Conservation (phyloP, 1,284 basidiomycete genomes). For the Heterobasidion annosum region DNA sequence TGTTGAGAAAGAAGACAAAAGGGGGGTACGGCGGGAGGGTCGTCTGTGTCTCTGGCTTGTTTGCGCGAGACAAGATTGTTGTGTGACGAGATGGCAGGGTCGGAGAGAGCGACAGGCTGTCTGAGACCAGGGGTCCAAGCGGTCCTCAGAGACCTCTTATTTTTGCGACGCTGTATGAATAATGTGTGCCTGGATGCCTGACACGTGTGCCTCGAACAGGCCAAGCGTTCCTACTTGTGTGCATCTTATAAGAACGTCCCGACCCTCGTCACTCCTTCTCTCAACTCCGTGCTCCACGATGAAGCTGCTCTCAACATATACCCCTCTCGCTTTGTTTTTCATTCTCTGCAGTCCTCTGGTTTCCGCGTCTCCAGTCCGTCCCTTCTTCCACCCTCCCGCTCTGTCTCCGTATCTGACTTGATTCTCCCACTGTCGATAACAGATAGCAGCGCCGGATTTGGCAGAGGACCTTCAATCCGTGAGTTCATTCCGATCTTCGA, state of each 20-base stretch:
- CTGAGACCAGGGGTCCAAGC: no score
- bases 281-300: slow-evolving; percentile 1
- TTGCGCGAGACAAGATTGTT: no score
- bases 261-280: slow-evolving; percentile 2
- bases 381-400: neutral
- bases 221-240: neutral
- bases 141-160: no score
- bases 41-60: no score
- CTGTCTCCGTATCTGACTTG: neutral
- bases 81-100: no score
- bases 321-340: slow-evolving; percentile 15
- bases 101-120: no score
- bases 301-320: slow-evolving; percentile 13
- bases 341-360: slow-evolving; percentile 13
- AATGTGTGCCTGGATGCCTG: neutral
- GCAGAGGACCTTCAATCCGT: neutral
- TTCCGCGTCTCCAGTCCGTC: slow-evolving; percentile 17
- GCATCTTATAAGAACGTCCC: slow-evolving; percentile 10
- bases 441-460: neutral
- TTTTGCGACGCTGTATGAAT: neutral
- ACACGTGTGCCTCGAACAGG: neutral
- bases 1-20: no score
- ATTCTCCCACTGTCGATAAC: neutral
- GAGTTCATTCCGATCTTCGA: neutral
- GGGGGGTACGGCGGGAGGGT: no score